Evolutionary conservation across 257 asterid genomes (phyloP), one percentile per base, ranked within the genome.

Genomic region (Ilex asprella): DNA sequence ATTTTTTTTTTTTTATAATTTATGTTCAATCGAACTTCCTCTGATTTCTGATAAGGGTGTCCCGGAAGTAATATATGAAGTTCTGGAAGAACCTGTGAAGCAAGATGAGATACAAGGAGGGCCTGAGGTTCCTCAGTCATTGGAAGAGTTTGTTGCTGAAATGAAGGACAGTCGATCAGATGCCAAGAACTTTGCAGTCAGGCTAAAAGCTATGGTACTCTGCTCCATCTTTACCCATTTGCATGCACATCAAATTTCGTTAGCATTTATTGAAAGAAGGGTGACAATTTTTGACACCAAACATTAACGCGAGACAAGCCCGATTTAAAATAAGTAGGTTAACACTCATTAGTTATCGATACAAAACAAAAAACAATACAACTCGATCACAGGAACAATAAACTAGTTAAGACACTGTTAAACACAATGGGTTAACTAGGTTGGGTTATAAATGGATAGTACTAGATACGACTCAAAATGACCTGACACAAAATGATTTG

Each of bases 21-120:
- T 14, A 21, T 10, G 30, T 53, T 49, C 10, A 39, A 16, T 21
- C 3, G 11, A 35, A 60, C 21, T 57, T 55, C 53, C 41, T 58
- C 43, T 56, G 62, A 49, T 57, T 60, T 67, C 52, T 80, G 56
- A 39, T 21, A 78, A 94, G 97, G 95, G 2, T 35, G 41, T 94
- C 62, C 97, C 97, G 35, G 83, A 86, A 69, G 91, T 90, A 70
- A 94, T 94, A 58, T 94, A 86, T 72, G 82, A 77, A 78, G 88
- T 87, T 62, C 79, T 94, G 61, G 85, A 84, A 71, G 95, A 84
- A 56, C 93, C 89, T 43, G 71, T 30, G 0, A 59, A 76, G 16
- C 77, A 71, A 64, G 74, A 73, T 52, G 85, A 76, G 57, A 41
- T 56, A 64, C 68, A 73, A 39, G 56, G 16, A 53, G 81, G 72